Percentiles rank a stretch among this genome's conserved stretches.
Conservation (phyloP, 257 asterid genomes). For the Eustoma russellianum region DNA sequence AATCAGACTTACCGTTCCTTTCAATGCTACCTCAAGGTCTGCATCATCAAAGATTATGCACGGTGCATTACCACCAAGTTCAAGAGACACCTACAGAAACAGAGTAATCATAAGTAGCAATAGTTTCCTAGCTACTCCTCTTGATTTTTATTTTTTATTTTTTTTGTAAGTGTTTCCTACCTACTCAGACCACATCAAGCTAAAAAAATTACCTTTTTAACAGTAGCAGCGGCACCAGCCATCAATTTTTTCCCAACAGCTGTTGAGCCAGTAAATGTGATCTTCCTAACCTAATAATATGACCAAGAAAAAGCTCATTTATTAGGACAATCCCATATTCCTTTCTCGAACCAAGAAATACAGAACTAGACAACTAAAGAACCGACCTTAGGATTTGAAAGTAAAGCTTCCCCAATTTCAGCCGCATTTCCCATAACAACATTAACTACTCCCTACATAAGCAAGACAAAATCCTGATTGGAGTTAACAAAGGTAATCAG, state of each 20-base stretch:
- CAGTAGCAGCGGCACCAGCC: conserved; percentile 94
- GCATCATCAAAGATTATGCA: conserved; percentile 96
- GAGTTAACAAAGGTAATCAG: too few relatives aligned
- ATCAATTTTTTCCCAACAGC: conserved; percentile 89
- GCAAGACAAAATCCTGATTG: conserved; percentile 14
- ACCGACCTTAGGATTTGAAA: conserved; percentile 58
- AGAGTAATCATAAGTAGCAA: conserved; percentile 11
- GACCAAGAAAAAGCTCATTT: conserved; percentile 7
- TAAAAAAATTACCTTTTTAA: conserved; percentile 55
- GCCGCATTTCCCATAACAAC: conserved; percentile 90
- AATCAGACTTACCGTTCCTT: conserved; percentile 68
- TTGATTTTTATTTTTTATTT: too few relatives aligned
- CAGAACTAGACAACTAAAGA: not conserved
- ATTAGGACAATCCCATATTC: not conserved
- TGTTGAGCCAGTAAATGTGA: conserved; percentile 97
- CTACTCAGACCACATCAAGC: conserved; percentile 1
- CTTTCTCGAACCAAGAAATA: conserved; percentile 6
- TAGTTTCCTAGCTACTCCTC: not conserved
- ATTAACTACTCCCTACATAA: conserved; percentile 73
- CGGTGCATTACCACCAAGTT: conserved; percentile 99
- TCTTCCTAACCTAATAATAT: conserved; percentile 65
- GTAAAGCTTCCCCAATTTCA: conserved; percentile 81
- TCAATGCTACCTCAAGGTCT: conserved; percentile 86
- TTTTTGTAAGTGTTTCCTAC: too few relatives aligned
- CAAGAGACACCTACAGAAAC: conserved; percentile 67